phyloP scores from a whole-genome alignment of 78 protist species.

The Chrysochromulina parva region DNA sequence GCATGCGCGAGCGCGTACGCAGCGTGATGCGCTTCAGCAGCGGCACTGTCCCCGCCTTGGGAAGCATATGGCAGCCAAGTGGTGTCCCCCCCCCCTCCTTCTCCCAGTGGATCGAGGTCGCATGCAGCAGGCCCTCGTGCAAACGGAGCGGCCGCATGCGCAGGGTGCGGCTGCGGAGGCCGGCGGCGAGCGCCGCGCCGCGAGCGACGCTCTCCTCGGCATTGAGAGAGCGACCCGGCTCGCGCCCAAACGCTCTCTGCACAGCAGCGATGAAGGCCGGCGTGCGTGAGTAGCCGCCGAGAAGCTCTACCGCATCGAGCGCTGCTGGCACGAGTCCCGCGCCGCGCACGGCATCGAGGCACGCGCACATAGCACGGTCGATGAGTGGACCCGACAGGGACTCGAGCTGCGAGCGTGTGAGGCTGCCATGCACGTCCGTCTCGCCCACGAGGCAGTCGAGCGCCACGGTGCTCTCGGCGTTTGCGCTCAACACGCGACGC shows the following conservation, averaged over 20 bases:
- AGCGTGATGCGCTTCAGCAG: too few relatives aligned
- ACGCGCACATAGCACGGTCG: neutral
- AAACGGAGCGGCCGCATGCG: too few relatives aligned
- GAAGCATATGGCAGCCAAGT: too few relatives aligned
- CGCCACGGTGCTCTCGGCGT: neutral
- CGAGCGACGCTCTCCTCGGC: slow-evolving; percentile 87
- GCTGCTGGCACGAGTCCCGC: too few relatives aligned
- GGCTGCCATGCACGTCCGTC: slow-evolving; percentile 61
- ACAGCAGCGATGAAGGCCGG: slow-evolving; percentile 22
- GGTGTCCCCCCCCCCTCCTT: too few relatives aligned
- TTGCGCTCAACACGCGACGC: slow-evolving; percentile 74
- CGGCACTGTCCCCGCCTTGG: too few relatives aligned
- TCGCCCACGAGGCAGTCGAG: slow-evolving; percentile 88
- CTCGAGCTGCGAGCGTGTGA: slow-evolving; percentile 73
- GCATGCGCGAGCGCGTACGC: too few relatives aligned
- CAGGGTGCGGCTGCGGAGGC: slow-evolving; percentile 57
- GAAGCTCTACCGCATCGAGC: slow-evolving; percentile 58
- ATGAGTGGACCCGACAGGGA: neutral
- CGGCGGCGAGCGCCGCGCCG: slow-evolving; percentile 89
- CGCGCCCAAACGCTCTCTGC: neutral
- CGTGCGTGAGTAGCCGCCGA: slow-evolving; percentile 85
- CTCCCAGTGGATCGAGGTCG: too few relatives aligned
- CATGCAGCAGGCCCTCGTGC: too few relatives aligned
- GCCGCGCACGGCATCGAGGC: neutral
- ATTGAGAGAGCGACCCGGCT: slow-evolving; percentile 76